These are phyloP conservation scores for Petunia hybrid DNA, from an alignment of 305 asterid species.

Conservation along the genomic window DNA sequence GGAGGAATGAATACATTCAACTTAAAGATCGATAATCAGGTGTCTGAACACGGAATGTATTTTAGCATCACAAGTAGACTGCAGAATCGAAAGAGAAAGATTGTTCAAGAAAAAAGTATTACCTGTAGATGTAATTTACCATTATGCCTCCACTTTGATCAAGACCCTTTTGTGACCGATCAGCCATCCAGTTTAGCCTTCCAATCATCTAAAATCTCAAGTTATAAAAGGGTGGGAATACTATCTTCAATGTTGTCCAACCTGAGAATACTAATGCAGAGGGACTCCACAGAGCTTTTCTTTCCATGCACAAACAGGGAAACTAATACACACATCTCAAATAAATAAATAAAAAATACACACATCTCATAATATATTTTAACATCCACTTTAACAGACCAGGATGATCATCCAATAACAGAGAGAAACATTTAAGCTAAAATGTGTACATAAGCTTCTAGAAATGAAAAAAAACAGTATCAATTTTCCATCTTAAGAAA, in stretches of 20 bases:
- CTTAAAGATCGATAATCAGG: no score
- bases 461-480: not conserved
- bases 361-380: not conserved
- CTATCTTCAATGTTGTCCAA: no score
- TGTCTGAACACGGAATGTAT: not conserved
- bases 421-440: not conserved
- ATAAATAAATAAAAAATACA: no score
- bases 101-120: slow-evolving; percentile 37
- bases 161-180: slow-evolving; percentile 84
- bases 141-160: slow-evolving; percentile 90
- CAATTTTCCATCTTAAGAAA: not conserved
- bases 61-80: not conserved
- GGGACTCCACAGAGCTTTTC: slow-evolving; percentile 14
- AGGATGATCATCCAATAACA: slow-evolving; percentile 6
- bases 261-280: slow-evolving; percentile 14
- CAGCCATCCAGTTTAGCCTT: slow-evolving; percentile 95
- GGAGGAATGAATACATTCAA: no score
- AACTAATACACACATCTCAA: no score
- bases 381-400: slow-evolving; percentile 22
- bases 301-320: slow-evolving; percentile 15
- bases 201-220: slow-evolving; percentile 70
- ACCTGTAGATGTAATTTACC: slow-evolving; percentile 93
- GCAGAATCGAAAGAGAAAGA: slow-evolving; percentile 27
- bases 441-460: not conserved
- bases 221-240: not conserved